phyloP scores from a whole-genome alignment of 1,284 basidiomycete genomes.

The Farysia itapuensis region DNA sequence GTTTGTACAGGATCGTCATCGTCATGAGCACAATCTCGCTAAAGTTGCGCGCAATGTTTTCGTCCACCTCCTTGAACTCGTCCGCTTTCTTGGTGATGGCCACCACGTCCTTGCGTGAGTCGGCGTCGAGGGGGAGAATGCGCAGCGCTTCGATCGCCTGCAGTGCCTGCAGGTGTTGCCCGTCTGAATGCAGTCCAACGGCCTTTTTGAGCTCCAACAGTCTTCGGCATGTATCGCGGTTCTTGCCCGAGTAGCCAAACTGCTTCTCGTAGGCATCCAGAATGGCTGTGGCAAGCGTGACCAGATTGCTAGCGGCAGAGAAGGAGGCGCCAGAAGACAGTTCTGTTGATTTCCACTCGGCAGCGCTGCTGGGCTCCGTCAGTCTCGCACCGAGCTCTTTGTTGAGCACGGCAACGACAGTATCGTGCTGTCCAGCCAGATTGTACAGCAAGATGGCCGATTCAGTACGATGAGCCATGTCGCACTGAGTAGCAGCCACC shows the following conservation, averaged over 20 bases:
- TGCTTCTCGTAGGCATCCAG: constrained; percentile 78
- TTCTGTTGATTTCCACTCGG: constrained; percentile 27
- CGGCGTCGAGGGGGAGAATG: constrained; percentile 79
- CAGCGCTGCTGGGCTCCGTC: constrained; percentile 41
- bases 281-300: constrained; percentile 78
- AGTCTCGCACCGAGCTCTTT: constrained; percentile 77
- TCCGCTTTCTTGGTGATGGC: constrained; percentile 84
- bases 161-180: constrained; percentile 75
- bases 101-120: constrained; percentile 68
- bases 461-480: constrained; percentile 71
- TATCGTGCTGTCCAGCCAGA: constrained; percentile 85
- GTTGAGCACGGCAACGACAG: constrained; percentile 84
- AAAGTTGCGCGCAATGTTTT: constrained; percentile 81
- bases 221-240: constrained; percentile 68
- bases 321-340: constrained; percentile 60
- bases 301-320: constrained; percentile 71
- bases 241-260: constrained; percentile 72
- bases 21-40: constrained; percentile 84
- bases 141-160: constrained; percentile 86
- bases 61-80: constrained; percentile 85
- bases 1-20: constrained; percentile 82
- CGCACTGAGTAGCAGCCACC: constrained; percentile 74
- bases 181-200: constrained; percentile 73
- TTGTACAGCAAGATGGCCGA: constrained; percentile 96
- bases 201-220: constrained; percentile 81